Evolutionary conservation across 192 early-diverging fungal genomes (phyloP).

Genomic region (Coemansia sp.): DNA sequence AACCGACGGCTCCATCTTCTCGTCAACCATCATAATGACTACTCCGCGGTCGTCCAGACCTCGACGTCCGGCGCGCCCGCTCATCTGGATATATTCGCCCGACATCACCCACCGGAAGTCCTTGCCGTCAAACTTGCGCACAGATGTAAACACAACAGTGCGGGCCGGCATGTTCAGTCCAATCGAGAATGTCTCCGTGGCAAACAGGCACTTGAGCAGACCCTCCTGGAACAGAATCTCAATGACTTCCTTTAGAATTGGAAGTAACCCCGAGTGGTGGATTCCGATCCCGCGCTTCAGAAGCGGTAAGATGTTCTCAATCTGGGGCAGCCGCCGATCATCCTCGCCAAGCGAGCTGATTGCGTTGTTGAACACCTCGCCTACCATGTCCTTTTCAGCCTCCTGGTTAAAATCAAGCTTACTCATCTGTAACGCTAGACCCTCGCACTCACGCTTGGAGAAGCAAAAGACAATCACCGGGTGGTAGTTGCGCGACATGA

Average conservation of each 20-base stretch:
- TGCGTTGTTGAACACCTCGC: slow-evolving; percentile 82
- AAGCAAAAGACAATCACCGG: slow-evolving; percentile 99
- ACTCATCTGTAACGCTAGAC: slow-evolving; percentile 85
- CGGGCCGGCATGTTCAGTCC: slow-evolving; percentile 99
- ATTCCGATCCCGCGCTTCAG: slow-evolving; percentile 93
- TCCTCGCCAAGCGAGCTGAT: slow-evolving; percentile 83
- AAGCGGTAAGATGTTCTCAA: slow-evolving; percentile 88
- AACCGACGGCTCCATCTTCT: slow-evolving; percentile 89
- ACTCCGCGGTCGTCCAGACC: slow-evolving; percentile 96
- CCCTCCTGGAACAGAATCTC: slow-evolving; percentile 98
- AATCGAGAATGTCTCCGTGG: slow-evolving; percentile 98
- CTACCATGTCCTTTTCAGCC: slow-evolving; percentile 80
- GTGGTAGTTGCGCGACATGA: slow-evolving; percentile 91
- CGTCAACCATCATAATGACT: slow-evolving; percentile 95
- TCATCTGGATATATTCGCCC: slow-evolving; percentile 99
- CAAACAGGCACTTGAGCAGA: slow-evolving; percentile 96
- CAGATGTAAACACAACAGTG: slow-evolving; percentile 94
- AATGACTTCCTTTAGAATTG: slow-evolving; percentile 95
- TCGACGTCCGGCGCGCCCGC: slow-evolving; percentile 94
- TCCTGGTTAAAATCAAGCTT: slow-evolving; percentile 91
- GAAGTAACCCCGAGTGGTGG: slow-evolving; percentile 94
- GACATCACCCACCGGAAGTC: slow-evolving; percentile 78
- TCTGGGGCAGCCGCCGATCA: slow-evolving; percentile 88
- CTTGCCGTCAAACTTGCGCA: slow-evolving; percentile 92
- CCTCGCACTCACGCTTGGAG: slow-evolving; percentile 90